Base-by-base conservation (phyloP, 768 basidiomycete species). In the Lactifluus piperatus region DNA sequence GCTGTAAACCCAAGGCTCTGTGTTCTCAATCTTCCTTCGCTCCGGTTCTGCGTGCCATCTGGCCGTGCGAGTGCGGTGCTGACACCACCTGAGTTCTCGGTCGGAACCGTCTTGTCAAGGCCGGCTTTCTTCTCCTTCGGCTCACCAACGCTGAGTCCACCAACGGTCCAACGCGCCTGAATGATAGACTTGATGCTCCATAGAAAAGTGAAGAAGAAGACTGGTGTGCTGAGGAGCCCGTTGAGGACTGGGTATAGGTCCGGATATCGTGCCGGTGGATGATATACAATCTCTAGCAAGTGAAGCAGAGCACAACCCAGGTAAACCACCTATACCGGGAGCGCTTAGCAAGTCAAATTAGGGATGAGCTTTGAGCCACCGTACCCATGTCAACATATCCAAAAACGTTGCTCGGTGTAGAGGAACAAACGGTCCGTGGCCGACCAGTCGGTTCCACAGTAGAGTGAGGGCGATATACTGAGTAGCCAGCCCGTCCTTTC, bases 241-340 rank as follows among this genome's bases (percentile, higher is more conserved):
- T 97, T 97, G 39, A 93, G 74, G 0, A 94, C 91, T 0, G 87
- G 74, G 69, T 82, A 97, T 41, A 97, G 71, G 70, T 95, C 91
- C 0, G 91, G 94, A 63, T 91, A 88, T 59, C 86, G 84, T 5
- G 78, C 66, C 4, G 92, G 91, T 8, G 92, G 84, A 2, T 74
- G 39, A 32, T 88, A 46, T 7, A 83, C 32, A 30, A 80, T 41
- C 69, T 97, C 92, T 22, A 85, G 68, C 22, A 82, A 2, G 67
- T 94, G 91, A 9, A 94, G 70, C 1, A 69, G 26, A 5, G 79
- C 22, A 41, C 82, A 82, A 1, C 78, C 74, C 0, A 71, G 58
- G 68, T 94, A 91, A 44, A 81, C 76, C 20, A 69, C 71, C 88
- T 80, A 44, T 30, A 57, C 29, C 34, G 14, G 11, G 22, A 14